phyloP scores from a whole-genome alignment of 768 basidiomycete species.

The Hygrocybe punicea region DNA sequence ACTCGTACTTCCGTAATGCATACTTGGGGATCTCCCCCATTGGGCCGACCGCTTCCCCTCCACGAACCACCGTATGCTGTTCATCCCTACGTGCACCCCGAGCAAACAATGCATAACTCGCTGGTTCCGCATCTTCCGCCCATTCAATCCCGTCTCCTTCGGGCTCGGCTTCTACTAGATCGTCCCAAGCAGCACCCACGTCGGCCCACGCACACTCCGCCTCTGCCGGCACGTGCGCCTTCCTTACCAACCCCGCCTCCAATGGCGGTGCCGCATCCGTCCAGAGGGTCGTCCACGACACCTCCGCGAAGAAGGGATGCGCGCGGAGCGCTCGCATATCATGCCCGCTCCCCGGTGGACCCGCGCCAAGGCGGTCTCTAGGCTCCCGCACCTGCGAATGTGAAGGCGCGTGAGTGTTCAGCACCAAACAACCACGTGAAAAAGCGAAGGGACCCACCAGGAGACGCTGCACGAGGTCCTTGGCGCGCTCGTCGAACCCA shows the following conservation, averaged over 20 bases:
- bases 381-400: conserved; percentile 28
- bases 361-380: conserved; percentile 49
- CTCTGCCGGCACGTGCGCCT: conserved; percentile 32
- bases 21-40: conserved; percentile 34
- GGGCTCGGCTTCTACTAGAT: conserved; percentile 35
- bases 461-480: conserved; percentile 73
- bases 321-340: conserved; percentile 45
- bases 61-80: background rate
- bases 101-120: conserved; percentile 15
- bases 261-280: conserved; percentile 50
- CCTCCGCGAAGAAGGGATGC: conserved; percentile 51
- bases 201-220: conserved; percentile 38
- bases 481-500: conserved; percentile 76
- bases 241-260: conserved; percentile 53
- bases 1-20: background rate
- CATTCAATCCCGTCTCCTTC: conserved; percentile 48
- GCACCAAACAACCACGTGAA: background rate
- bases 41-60: conserved; percentile 37
- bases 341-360: conserved; percentile 33
- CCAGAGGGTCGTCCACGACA: conserved; percentile 57
- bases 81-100: conserved; percentile 17
- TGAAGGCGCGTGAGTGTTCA: background rate
- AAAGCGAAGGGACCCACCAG: conserved; percentile 49
- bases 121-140: conserved; percentile 47
- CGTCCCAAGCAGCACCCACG: conserved; percentile 54